Base-by-base conservation (phyloP, 2,329 filamentous ascomycete genomes). In the Coniochaeta sp. region DNA sequence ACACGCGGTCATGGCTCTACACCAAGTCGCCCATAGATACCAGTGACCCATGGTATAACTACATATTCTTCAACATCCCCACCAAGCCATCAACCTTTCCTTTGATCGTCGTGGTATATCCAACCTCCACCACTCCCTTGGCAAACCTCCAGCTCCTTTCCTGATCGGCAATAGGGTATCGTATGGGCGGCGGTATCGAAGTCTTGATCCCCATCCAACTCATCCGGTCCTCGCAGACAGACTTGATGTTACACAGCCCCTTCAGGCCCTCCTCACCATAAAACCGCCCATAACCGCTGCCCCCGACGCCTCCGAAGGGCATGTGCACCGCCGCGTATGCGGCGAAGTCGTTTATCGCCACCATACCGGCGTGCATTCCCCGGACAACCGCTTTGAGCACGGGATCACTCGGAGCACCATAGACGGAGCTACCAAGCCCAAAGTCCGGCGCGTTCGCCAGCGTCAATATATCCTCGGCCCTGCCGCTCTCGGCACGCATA, bases 301-400 rank as follows among this genome's bases (percentile, higher is more conserved):
- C 93, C 61, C 85, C 86, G n/a, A 90, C 86, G 59, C 93, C 95
- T 40, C 95, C 95, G 74, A 99, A 99, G 0, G 95, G 95, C 42
- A 99, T 77, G 74, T 96, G 92, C 8, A 96, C 93, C 58, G 93
- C 91, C 71, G 99, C 99, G 73, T 87, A 97, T 30, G 87, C 89
- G 22, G 88, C 95, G 70, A 99, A 99, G 76, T 99, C 95, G 72
- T 99, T 99, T 66, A 99, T 85, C 26, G 91, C 87, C 0, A 98
- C 90, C 89, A 96, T 97, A 52, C 95, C 95, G 0, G 89, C 87
- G 63, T 88, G 85, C 58, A 97, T 81, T 26, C 85, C 84, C 22
- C 75, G 75, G 1, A 93, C 85, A 30, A 96, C 85, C 17, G 77
- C 77, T 17, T 81, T 74, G 1, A 96, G 78, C 57, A 85, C 81